A percentile compares a stretch with the other conserved stretches of the same genome.
Conservation (phyloP, 768 basidiomycete species). For the Gloeostereum incarnatum region DNA sequence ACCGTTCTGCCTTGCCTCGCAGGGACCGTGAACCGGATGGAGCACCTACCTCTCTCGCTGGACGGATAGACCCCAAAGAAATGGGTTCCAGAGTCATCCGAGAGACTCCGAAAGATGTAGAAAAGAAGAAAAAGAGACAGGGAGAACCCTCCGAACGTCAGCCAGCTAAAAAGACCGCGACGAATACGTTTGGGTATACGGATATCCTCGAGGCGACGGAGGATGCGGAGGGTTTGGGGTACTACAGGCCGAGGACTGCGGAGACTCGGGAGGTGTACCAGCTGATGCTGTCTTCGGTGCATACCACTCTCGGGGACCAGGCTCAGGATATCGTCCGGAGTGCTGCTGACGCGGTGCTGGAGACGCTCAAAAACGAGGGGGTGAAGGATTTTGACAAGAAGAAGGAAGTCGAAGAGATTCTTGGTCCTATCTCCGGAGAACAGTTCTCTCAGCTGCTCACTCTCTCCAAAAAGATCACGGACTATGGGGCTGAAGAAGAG, state of each 20-base stretch:
- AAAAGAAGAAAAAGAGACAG: constrained; percentile 91
- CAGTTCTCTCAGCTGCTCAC: constrained; percentile 75
- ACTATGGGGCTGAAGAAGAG: constrained; percentile 88
- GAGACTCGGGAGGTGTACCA: constrained; percentile 95
- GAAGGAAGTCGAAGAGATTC: constrained; percentile 77
- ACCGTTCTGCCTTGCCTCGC: constrained; percentile 69
- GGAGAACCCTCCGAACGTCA: constrained; percentile 51
- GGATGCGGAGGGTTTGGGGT: constrained; percentile 86
- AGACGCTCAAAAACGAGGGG: constrained; percentile 79
- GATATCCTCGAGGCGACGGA: constrained; percentile 94
- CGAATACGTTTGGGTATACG: constrained; percentile 66
- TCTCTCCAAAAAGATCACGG: constrained; percentile 91
- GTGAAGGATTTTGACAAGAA: constrained; percentile 98
- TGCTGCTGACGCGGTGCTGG: constrained; percentile 88
- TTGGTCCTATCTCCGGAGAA: constrained; percentile 60
- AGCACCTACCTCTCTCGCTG: constrained; percentile 86
- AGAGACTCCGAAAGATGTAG: constrained; percentile 77
- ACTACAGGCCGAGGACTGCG: constrained; percentile 86
- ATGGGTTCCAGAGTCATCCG: constrained; percentile 91
- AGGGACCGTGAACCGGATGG: constrained; percentile 97
- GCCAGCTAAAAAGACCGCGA: constrained; percentile 47
- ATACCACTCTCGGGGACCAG: constrained; percentile 83
- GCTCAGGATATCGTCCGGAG: constrained; percentile 93
- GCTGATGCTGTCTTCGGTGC: constrained; percentile 77
- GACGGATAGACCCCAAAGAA: constrained; percentile 79